Conservation (phyloP, 352 stramenopile species). For the Phytophthora fragariae region DNA sequence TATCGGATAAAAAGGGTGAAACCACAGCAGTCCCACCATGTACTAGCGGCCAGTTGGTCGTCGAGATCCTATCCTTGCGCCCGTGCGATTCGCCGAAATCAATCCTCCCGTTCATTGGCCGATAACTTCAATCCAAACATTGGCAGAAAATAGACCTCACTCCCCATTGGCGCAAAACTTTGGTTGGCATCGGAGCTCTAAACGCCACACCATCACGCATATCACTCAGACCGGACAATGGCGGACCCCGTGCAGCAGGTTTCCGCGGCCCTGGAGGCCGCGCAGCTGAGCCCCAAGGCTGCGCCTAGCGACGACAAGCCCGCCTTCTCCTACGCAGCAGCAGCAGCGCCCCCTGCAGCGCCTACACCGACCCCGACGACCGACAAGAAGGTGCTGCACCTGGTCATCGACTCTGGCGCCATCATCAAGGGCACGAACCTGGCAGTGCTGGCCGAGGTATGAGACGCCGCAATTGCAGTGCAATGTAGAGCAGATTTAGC, state of each 20-base stretch:
- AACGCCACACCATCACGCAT: conserved; percentile 18
- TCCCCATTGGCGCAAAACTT: conserved; percentile 48
- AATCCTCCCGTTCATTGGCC: background rate
- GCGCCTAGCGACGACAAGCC: background rate
- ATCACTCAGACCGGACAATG: conserved; percentile 16
- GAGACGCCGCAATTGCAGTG: background rate
- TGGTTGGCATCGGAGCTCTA: conserved; percentile 50
- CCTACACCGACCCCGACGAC: conserved; percentile 11
- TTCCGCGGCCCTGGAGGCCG: conserved; percentile 25
- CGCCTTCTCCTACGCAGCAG: conserved; percentile 17
- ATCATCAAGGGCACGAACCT: conserved; percentile 91
- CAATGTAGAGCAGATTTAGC: background rate
- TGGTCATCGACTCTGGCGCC: conserved; percentile 87
- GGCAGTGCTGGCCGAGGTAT: conserved; percentile 72
- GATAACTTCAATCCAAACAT: conserved; percentile 3
- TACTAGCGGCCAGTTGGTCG: conserved; percentile 13
- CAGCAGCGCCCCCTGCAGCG: conserved; percentile 4
- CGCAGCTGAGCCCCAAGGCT: conserved; percentile 20
- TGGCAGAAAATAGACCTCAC: conserved; percentile 1
- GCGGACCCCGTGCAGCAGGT: conserved; percentile 36
- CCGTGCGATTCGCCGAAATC: no score
- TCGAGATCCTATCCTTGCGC: conserved; percentile 17
- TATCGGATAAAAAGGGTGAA: conserved; percentile 27
- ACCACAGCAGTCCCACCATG: conserved; percentile 7
- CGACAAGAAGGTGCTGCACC: conserved; percentile 76